Evolutionary conservation across 164 flowering plant species (phyloP).

Genomic region (Brasenia schreberi): DNA sequence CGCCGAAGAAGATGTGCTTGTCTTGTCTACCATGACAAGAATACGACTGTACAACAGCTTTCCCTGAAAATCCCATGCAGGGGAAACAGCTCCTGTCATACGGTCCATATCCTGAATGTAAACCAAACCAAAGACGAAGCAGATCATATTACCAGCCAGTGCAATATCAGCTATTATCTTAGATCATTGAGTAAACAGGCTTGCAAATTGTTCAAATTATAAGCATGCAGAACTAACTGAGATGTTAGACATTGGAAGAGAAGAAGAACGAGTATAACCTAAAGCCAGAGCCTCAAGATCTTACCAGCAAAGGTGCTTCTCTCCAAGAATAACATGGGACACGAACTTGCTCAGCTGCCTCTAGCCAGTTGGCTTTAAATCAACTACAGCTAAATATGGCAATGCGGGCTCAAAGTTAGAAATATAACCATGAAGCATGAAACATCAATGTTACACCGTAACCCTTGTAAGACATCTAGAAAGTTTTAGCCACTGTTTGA

Average conservation of each 20-base stretch:
- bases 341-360: background rate
- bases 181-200: background rate
- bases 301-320: background rate
- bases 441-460: no score
- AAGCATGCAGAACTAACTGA: background rate
- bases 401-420: background rate
- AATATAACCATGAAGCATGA: no score
- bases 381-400: background rate
- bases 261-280: background rate
- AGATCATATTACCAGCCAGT: background rate
- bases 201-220: background rate
- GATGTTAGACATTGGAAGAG: background rate
- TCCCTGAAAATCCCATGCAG: slow-evolving; percentile 45
- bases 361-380: background rate
- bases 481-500: no score
- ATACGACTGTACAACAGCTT: slow-evolving; percentile 25
- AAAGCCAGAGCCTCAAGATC: background rate
- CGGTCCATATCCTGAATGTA: slow-evolving; percentile 41
- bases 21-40: slow-evolving; percentile 15
- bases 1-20: slow-evolving; percentile 17
- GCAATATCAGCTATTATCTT: background rate
- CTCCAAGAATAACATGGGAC: background rate
- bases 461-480: no score
- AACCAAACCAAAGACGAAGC: background rate
- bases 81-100: slow-evolving; percentile 41